Evolutionary conservation across 2,329 filamentous ascomycete genomes (phyloP), one percentile per base, ranked within the genome.

Genomic region (Stachybotrys echinatus): DNA sequence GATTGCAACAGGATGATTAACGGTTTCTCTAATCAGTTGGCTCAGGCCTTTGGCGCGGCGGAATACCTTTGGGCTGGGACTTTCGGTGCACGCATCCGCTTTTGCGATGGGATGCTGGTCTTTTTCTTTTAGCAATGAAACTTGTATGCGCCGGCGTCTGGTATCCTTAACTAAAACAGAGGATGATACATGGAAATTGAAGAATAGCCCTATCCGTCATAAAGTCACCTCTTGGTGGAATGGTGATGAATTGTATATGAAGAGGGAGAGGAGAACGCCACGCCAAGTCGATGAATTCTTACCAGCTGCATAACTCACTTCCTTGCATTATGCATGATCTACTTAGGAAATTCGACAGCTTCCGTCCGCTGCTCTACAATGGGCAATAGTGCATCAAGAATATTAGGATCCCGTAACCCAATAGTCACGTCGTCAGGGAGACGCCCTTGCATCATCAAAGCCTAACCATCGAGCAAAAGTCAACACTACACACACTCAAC

Each of bases 351-450:
- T 34, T 34, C 27, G 27, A 34, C 27, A 14, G 60, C 59, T 43
- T 95, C 89, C 52, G 85, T 70, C 23, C 66, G 78, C 49, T 83
- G 82, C 50, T 89, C 84, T n/a, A 91, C 80, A 5, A 89, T 70
- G 3, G 84, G 85, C 44, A 96, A 67, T 40, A 90, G 62, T 23
- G 84, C 80, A 14, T 83, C 82, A 40, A 96, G 73, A 49, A 83
- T 76, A 61, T 95, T 94, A 2, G 90, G 80, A 67, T 96, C 90
- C 58, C 91, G 78, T 70, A 96, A 75, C 21, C 87, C 80, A 39
- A 88, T 80, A 2, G 88, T 86, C 20, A 91, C 78, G 62, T 92
- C 89, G 60, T 92, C 87, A 4, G 86, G 82, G 43, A 74, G 59
- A 34, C 72, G 65, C 3, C 80, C 80, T 3, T 72, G 70, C 63